These are phyloP conservation scores for Elsinoe australis DNA, from an alignment of 2,329 filamentous ascomycete genomes.

Conservation along the genomic window DNA sequence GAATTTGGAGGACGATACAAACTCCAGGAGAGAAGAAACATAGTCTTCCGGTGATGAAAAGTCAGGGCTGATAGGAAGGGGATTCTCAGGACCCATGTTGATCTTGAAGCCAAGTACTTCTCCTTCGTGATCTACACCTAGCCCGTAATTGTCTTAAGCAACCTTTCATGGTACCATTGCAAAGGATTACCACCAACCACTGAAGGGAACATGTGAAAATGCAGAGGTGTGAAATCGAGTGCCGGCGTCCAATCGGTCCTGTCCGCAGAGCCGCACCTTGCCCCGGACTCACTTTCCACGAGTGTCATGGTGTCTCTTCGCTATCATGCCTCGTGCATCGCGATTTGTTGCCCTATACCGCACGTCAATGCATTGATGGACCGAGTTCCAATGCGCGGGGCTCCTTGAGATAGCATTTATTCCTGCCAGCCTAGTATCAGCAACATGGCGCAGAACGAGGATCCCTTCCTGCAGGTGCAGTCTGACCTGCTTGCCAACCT, in stretches of 20 bases:
- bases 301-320: too few species aligned
- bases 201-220: conserved; percentile 2
- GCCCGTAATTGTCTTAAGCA: neutral
- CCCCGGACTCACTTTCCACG: neutral
- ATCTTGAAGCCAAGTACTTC: conserved; percentile 15
- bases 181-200: neutral
- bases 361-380: too few species aligned
- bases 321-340: too few species aligned
- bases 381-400: too few species aligned
- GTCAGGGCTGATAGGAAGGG: conserved; percentile 58
- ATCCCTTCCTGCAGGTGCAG: conserved; percentile 46
- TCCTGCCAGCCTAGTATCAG: too few species aligned
- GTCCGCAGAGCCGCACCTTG: neutral
- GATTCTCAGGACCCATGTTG: conserved; percentile 41
- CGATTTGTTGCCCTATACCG: too few species aligned
- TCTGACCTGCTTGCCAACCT: conserved; percentile 78
- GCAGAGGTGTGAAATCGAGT: neutral
- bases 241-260: neutral
- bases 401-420: too few species aligned
- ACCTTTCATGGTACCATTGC: conserved; percentile 3
- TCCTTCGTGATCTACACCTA: neutral
- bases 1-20: conserved; percentile 63
- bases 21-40: conserved; percentile 66
- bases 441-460: conserved; percentile 30
- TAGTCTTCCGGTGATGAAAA: conserved; percentile 70